Percentiles rank a stretch among this genome's conserved stretches.
phyloP scores from a whole-genome alignment of 768 basidiomycete species.

The Hebeloma cylindrosporum region DNA sequence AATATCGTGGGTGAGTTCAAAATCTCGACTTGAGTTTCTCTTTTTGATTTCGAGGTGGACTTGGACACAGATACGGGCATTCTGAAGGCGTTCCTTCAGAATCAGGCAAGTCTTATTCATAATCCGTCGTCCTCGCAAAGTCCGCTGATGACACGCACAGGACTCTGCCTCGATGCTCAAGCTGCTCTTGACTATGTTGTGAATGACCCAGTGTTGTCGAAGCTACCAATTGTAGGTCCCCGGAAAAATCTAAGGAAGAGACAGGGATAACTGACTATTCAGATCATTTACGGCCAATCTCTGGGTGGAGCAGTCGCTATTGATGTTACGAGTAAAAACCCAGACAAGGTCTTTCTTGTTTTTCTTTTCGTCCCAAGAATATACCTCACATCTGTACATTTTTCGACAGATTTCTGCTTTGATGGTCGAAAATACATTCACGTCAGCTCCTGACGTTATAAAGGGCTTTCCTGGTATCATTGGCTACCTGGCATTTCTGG shows the following conservation, averaged over 20 bases:
- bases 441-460: slow-evolving; percentile 74
- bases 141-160: slow-evolving; percentile 31
- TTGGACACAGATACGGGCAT: slow-evolving; percentile 60
- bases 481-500: slow-evolving; percentile 64
- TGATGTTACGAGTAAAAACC: slow-evolving; percentile 73
- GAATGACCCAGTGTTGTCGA: slow-evolving; percentile 53
- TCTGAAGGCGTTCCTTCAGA: slow-evolving; percentile 82
- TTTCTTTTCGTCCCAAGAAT: neutral
- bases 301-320: slow-evolving; percentile 90
- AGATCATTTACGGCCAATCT: slow-evolving; percentile 74
- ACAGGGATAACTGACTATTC: neutral
- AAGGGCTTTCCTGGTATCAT: slow-evolving; percentile 65
- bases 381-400: neutral
- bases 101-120: slow-evolving; percentile 46
- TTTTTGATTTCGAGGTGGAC: too few species aligned
- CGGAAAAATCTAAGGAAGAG: neutral
- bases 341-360: slow-evolving; percentile 46
- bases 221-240: slow-evolving; percentile 56
- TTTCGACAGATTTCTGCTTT: slow-evolving; percentile 58
- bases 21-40: too few species aligned
- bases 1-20: slow-evolving; percentile 75
- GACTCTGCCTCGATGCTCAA: slow-evolving; percentile 78
- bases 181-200: slow-evolving; percentile 70
- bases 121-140: neutral
- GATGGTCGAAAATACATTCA: slow-evolving; percentile 88